These are phyloP conservation scores for Paragyromitra xinjiangensis DNA, from an alignment of 495 filamentous ascomycete genomes.

Conservation along the genomic window DNA sequence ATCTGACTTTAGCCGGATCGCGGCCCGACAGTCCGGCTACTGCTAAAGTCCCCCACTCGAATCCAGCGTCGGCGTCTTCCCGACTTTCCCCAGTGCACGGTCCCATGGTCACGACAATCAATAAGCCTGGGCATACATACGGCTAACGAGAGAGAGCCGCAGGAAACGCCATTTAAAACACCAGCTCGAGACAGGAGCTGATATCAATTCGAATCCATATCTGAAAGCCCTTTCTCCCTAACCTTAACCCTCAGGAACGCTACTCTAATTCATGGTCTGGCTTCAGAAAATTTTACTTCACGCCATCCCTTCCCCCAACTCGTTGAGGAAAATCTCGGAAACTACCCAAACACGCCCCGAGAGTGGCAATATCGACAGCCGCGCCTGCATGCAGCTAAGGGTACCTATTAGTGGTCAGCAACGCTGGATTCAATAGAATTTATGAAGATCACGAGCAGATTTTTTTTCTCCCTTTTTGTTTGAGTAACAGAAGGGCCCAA, in stretches of 20 bases:
- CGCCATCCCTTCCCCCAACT: background rate
- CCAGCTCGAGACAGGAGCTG: background rate
- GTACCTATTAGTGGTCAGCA: constrained; percentile 4
- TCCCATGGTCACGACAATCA: constrained; percentile 25
- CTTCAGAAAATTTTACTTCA: background rate
- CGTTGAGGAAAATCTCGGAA: background rate
- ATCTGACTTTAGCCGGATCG: constrained; percentile 33
- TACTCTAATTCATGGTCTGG: too few species aligned
- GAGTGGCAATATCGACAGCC: constrained; percentile 7
- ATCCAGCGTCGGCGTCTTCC: constrained; percentile 20
- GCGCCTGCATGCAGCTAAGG: background rate
- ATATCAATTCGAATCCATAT: too few species aligned
- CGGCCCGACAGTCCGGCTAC: constrained; percentile 40
- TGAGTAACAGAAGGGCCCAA: constrained; percentile 5
- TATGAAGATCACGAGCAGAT: constrained; percentile 3
- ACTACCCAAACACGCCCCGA: background rate
- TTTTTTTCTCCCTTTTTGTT: background rate
- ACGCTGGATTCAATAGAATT: constrained; percentile 5
- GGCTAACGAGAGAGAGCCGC: constrained; percentile 20
- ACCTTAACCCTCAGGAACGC: too few species aligned
- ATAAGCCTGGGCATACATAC: constrained; percentile 21
- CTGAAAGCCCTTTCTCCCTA: too few species aligned
- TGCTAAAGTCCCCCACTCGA: constrained; percentile 11
- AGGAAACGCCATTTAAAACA: background rate
- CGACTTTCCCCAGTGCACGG: constrained; percentile 34